Conservation (phyloP, 2,329 filamentous ascomycete genomes). For the Cordyceps farinosa region DNA sequence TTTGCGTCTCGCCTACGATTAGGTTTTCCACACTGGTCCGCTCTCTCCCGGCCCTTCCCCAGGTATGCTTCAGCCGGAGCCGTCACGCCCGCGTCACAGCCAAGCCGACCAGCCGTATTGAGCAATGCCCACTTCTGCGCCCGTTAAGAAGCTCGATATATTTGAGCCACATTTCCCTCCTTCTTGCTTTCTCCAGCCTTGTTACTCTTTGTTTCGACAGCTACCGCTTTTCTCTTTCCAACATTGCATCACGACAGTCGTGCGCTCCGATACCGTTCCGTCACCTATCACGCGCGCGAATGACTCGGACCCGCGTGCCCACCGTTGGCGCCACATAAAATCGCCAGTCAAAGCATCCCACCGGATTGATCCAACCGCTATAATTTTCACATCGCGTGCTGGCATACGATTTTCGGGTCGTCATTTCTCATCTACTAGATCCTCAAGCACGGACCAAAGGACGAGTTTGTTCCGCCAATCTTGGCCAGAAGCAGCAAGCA, state of each 20-base stretch:
- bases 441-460: background rate
- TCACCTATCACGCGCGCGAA: background rate
- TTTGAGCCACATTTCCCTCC: background rate
- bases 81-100: slow-evolving; percentile 1
- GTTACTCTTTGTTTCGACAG: background rate
- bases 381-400: slow-evolving; percentile 1
- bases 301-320: slow-evolving; percentile 8
- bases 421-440: background rate
- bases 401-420: background rate
- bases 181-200: background rate
- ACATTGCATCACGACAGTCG: background rate
- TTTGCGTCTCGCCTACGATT: background rate
- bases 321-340: slow-evolving; percentile 9
- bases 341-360: background rate
- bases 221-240: background rate
- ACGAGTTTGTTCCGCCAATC: background rate
- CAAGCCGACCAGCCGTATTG: background rate
- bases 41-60: background rate
- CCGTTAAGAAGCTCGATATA: background rate
- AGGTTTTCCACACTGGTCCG: background rate
- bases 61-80: background rate
- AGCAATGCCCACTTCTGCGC: background rate
- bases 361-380: background rate
- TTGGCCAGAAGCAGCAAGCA: background rate
- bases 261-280: background rate